phyloP scores from a whole-genome alignment of 2,329 filamentous ascomycete genomes.

The Aspergillus quadrilineatus region DNA sequence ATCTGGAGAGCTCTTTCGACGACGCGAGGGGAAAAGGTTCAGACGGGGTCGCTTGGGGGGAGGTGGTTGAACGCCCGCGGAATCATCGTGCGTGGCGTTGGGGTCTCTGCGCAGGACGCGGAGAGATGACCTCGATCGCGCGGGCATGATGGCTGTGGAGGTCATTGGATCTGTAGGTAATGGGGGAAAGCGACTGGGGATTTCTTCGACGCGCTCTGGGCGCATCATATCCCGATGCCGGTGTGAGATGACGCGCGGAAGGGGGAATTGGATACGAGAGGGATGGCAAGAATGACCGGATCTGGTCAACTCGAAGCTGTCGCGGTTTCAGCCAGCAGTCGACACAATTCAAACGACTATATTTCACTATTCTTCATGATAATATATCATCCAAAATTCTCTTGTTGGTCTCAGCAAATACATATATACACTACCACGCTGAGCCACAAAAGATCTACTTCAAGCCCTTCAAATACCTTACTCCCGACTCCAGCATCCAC shows the following conservation, averaged over 20 bases:
- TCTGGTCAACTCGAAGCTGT: slow-evolving; percentile 8
- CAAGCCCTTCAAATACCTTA: slow-evolving; percentile 29
- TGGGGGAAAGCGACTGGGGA: neutral
- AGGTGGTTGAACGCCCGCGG: slow-evolving; percentile 16
- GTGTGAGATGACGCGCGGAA: neutral
- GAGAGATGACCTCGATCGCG: slow-evolving; percentile 35
- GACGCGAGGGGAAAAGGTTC: slow-evolving; percentile 19
- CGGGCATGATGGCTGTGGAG: slow-evolving; percentile 31
- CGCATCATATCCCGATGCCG: neutral
- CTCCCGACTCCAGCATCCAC: slow-evolving; percentile 39
- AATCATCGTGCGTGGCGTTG: slow-evolving; percentile 18
- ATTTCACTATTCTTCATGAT: neutral
- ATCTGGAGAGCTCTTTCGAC: slow-evolving; percentile 35
- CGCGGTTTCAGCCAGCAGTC: slow-evolving; percentile 2
- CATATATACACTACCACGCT: neutral
- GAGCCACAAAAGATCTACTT: slow-evolving; percentile 8
- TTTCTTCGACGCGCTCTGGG: neutral
- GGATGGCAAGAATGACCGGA: slow-evolving; percentile 7
- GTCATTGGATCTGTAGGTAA: slow-evolving; percentile 10
- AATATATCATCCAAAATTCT: neutral
- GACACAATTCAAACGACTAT: neutral
- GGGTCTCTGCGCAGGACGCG: slow-evolving; percentile 35
- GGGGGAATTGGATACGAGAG: slow-evolving; percentile 1
- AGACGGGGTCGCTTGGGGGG: slow-evolving; percentile 30
- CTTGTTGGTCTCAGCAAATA: neutral